These are phyloP conservation scores for Balakata baccata DNA, from an alignment of 345 rosid species.

Conservation along the genomic window DNA sequence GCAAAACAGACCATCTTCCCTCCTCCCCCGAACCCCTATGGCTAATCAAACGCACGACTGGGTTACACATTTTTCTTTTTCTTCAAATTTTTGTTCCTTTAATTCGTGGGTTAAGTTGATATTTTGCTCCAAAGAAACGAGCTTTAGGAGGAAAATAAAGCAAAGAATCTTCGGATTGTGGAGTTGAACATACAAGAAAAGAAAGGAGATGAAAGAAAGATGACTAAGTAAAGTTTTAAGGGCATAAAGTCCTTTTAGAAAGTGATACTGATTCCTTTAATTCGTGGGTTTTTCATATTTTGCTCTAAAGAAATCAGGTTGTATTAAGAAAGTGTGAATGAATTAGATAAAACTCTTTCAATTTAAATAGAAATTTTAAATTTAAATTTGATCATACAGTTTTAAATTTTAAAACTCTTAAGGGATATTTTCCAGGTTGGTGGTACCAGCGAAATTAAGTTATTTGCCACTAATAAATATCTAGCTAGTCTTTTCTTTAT, in stretches of 20 bases:
- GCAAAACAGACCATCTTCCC: constrained; percentile 23
- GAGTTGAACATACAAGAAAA: constrained; percentile 6
- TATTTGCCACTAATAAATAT: no score
- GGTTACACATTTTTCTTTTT: constrained; percentile 30
- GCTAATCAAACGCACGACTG: constrained; percentile 10
- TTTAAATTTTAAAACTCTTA: no score
- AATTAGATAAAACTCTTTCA: no score
- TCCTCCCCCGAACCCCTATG: constrained; percentile 7
- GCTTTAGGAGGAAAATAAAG: not conserved
- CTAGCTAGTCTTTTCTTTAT: no score
- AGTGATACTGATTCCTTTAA: constrained; percentile 9
- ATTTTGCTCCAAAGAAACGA: not conserved
- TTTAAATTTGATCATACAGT: no score
- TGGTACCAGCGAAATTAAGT: no score
- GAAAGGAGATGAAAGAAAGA: constrained; percentile 18
- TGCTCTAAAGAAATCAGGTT: no score
- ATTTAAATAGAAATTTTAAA: no score
- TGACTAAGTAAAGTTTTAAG: constrained; percentile 26
- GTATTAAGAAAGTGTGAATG: no score
- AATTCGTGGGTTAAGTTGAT: no score
- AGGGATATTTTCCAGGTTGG: no score
- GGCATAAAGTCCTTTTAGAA: constrained; percentile 16
- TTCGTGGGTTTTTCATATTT: no score
- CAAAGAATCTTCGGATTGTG: constrained; percentile 18
- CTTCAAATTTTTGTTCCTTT: not conserved